phyloP scores from a whole-genome alignment of 495 filamentous ascomycete species.

The Podospora pseudocomata region DNA sequence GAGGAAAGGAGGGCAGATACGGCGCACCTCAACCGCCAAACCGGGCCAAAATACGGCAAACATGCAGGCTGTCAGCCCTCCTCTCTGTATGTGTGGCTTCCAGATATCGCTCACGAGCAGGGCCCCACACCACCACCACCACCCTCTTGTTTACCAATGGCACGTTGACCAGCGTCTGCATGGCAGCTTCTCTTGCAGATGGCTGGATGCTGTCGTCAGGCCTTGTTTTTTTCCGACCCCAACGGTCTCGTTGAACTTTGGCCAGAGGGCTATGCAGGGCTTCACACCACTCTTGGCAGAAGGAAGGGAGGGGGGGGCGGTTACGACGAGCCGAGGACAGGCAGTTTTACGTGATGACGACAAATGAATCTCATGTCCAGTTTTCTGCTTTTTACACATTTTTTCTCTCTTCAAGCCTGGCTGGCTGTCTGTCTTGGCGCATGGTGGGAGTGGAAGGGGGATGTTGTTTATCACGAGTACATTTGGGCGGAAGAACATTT shows the following conservation, averaged over 20 bases:
- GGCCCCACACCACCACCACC: not conserved
- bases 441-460: no score
- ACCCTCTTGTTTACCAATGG: not conserved
- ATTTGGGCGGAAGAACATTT: not conserved
- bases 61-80: not conserved
- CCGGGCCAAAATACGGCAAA: not conserved
- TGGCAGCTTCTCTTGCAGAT: not conserved
- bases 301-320: no score
- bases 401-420: no score
- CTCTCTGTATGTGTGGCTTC: not conserved
- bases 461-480: not conserved
- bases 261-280: no score
- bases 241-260: not conserved
- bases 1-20: not conserved
- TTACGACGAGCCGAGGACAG: not conserved
- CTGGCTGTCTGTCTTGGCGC: no score
- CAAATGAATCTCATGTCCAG: not conserved
- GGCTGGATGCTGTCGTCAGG: not conserved
- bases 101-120: not conserved
- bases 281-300: no score
- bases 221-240: slow-evolving; percentile 5
- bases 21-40: no score
- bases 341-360: not conserved
- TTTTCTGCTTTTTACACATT: no score
- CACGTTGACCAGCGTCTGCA: not conserved